These are phyloP conservation scores for Phialocephala subalpina DNA, from an alignment of 2,329 filamentous ascomycete species.

Conservation along the genomic window DNA sequence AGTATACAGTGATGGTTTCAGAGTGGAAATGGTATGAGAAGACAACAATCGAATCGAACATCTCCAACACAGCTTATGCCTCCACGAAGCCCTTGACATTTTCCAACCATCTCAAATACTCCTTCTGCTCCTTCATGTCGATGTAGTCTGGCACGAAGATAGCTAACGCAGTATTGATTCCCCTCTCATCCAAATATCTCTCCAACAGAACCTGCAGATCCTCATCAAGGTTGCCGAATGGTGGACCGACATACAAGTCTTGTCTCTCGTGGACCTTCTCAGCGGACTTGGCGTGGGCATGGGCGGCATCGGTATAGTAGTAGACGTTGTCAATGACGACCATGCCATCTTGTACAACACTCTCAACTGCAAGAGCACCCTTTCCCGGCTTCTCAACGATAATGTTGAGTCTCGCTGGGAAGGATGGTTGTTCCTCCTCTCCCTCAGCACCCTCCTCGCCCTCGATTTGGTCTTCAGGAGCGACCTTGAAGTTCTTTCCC, in stretches of 20 bases:
- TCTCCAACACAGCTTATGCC: conserved; percentile 54
- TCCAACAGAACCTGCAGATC: conserved; percentile 93
- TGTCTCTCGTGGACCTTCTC: conserved; percentile 81
- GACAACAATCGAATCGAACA: conserved; percentile 37
- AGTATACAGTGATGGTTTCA: conserved; percentile 30
- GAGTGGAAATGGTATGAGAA: conserved; percentile 39
- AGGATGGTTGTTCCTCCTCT: conserved; percentile 61
- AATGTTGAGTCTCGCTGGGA: conserved; percentile 85
- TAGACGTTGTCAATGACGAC: conserved; percentile 91
- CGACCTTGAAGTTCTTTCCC: conserved; percentile 57
- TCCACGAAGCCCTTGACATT: conserved; percentile 88
- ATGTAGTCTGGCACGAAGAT: conserved; percentile 96
- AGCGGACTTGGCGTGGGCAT: conserved; percentile 78
- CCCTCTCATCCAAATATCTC: conserved; percentile 93
- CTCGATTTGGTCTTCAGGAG: conserved; percentile 57
- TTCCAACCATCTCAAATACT: conserved; percentile 91
- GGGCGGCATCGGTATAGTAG: conserved; percentile 80
- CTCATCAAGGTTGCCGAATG: conserved; percentile 94
- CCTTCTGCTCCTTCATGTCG: conserved; percentile 97
- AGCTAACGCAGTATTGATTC: conserved; percentile 85
- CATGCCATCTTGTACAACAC: conserved; percentile 83
- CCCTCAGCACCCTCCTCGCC: conserved; percentile 63
- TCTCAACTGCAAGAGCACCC: conserved; percentile 87
- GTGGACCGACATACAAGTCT: conserved; percentile 86
- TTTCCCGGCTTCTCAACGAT: conserved; percentile 87